Evolutionary conservation across 345 rosid species (phyloP).

Genomic region (Salix arbutifolia): DNA sequence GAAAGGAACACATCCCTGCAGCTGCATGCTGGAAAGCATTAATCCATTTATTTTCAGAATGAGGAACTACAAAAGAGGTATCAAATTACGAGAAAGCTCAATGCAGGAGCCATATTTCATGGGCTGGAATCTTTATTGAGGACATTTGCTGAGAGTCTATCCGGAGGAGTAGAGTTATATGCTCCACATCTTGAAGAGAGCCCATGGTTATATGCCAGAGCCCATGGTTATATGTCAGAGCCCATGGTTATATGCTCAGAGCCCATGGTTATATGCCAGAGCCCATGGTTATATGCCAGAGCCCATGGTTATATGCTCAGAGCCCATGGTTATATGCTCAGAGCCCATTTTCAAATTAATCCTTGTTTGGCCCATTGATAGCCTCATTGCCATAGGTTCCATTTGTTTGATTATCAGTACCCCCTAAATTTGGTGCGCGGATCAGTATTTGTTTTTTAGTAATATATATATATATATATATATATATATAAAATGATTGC

Average conservation of each 20-base stretch:
- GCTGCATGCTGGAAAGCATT: conserved; percentile 52
- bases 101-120: conserved; percentile 7
- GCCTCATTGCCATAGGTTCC: not conserved
- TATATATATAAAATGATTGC: too few relatives aligned
- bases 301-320: too few relatives aligned
- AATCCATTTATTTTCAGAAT: conserved; percentile 35
- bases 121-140: conserved; percentile 17
- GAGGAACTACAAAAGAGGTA: conserved; percentile 34
- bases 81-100: conserved; percentile 42
- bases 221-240: too few relatives aligned
- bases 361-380: not conserved
- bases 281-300: not conserved
- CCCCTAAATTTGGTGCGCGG: not conserved
- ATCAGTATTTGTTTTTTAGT: too few relatives aligned
- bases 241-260: too few relatives aligned
- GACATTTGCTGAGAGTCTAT: conserved; percentile 20
- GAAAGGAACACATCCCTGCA: conserved; percentile 8
- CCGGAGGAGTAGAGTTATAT: conserved; percentile 4
- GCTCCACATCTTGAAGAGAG: not conserved
- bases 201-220: not conserved
- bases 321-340: too few relatives aligned
- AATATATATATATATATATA: too few relatives aligned
- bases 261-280: too few relatives aligned
- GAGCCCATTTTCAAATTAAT: not conserved
- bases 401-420: not conserved